phyloP scores from a whole-genome alignment of 495 filamentous ascomycete species.

The Penicillium parvum region DNA sequence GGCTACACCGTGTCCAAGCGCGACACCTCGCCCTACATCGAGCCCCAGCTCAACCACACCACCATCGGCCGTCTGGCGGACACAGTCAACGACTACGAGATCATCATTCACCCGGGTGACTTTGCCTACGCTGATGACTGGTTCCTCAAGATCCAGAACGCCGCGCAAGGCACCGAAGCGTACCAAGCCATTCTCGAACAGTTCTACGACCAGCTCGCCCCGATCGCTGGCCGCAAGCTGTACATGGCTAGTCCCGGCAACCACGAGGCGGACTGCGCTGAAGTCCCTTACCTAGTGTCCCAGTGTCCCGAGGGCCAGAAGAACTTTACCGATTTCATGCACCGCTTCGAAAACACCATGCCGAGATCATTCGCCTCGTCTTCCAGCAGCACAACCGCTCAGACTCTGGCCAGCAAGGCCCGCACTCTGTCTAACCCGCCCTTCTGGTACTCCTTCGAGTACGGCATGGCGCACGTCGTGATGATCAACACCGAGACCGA shows the following conservation, averaged over 20 bases:
- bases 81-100: constrained; percentile 54
- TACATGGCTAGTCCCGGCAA: constrained; percentile 56
- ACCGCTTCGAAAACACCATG: constrained; percentile 51
- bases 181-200: constrained; percentile 53
- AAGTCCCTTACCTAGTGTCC: constrained; percentile 36
- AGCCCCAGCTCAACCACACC: constrained; percentile 57
- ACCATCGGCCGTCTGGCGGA: constrained; percentile 54
- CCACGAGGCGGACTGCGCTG: constrained; percentile 51
- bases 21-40: constrained; percentile 47
- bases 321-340: constrained; percentile 58
- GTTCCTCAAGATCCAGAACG: constrained; percentile 37
- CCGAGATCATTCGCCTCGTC: constrained; percentile 43
- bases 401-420: constrained; percentile 44
- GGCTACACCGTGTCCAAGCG: constrained; percentile 54
- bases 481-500: constrained; percentile 59
- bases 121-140: constrained; percentile 55
- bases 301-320: constrained; percentile 54
- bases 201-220: constrained; percentile 49
- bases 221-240: constrained; percentile 38
- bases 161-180: constrained; percentile 35
- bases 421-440: constrained; percentile 49
- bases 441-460: constrained; percentile 64
- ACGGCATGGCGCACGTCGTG: constrained; percentile 54
- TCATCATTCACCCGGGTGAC: constrained; percentile 55
- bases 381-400: constrained; percentile 44